Evolutionary conservation across 495 filamentous ascomycete genomes (phyloP), one percentile per base, ranked within the genome.

Genomic region (Aspergillus bertholletiae): DNA sequence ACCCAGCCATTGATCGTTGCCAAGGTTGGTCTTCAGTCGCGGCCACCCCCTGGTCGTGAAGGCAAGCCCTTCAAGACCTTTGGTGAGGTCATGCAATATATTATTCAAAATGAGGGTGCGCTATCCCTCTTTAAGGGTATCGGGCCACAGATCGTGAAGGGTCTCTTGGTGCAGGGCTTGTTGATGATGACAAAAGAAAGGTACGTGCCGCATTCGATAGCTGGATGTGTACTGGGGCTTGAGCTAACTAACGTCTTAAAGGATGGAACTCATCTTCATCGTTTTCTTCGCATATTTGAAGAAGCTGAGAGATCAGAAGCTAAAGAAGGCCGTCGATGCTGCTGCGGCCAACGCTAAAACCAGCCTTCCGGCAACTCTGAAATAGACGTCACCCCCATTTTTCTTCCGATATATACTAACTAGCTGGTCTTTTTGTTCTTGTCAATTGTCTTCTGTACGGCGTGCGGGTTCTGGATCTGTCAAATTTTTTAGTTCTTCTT

Each of bases 141-240:
- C 66, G 93, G 85, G 0, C 94, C 94, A 0, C 94, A 99, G 68
- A 86, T 99, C 46, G 63, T 88, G 44, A 99, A 99, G 72, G 94
- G 95, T 17, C 73, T 99, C 41, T 62, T 97, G 43, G 94, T 99
- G 5, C 94, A 99, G 65, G 94, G 94, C 49, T 76, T 97, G 46
- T 75, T 99, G 22, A 99, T 99, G 94, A 99, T 97, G 94, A 96
- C 90, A 4, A 99, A 99, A 76, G 95, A 99, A 72, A 83, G 91
- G 91, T 95, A 80, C 56, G 83, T 70, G 30, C 48, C 15, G 17
- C 28, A 26, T 50, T 45, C 20, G 27, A 13, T 0, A 40, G 46
- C 27, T 2, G 35, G n/a, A 1, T 55, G 21, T 9, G n/a, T 46
- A 28, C 13, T n/a, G 2, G 12, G 55, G 47, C 22, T 45, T 15